phyloP scores from a whole-genome alignment of 768 basidiomycete genomes.

The Candolleomyces eurysporus region DNA sequence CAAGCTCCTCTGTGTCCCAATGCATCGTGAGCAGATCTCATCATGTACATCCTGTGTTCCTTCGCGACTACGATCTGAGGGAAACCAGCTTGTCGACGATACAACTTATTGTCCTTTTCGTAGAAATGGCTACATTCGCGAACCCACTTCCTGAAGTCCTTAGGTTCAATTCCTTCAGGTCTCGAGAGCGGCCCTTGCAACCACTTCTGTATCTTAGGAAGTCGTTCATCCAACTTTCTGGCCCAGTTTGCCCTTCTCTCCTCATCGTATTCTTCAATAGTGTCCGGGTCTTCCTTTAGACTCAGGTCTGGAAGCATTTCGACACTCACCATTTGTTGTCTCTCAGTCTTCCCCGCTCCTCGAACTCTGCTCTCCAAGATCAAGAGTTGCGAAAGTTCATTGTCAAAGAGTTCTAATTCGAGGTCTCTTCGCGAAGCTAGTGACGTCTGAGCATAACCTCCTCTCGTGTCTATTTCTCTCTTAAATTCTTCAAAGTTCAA shows the following conservation, averaged over 20 bases:
- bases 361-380: too few relatives aligned
- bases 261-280: neutral
- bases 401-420: too few relatives aligned
- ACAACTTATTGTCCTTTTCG: slow-evolving; percentile 15
- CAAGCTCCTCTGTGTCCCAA: slow-evolving; percentile 24
- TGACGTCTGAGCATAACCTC: neutral
- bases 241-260: neutral
- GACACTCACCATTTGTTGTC: neutral
- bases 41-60: slow-evolving; percentile 15
- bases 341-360: too few relatives aligned
- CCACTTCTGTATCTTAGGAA: neutral
- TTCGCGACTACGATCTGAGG: slow-evolving; percentile 19
- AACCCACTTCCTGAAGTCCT: slow-evolving; percentile 2
- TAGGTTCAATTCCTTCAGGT: neutral
- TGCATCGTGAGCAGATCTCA: slow-evolving; percentile 19
- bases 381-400: too few relatives aligned
- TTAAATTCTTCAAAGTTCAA: slow-evolving; percentile 6
- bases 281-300: slow-evolving; percentile 1
- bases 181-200: neutral
- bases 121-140: slow-evolving; percentile 15
- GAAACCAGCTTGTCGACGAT: slow-evolving; percentile 3
- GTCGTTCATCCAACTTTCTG: neutral
- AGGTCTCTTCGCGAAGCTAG: too few relatives aligned
- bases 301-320: neutral
- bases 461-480: neutral